Percentiles rank a stretch among this genome's conserved stretches.
Conservation (phyloP, 2,329 filamentous ascomycete species). For the Venturiaceae sp. region DNA sequence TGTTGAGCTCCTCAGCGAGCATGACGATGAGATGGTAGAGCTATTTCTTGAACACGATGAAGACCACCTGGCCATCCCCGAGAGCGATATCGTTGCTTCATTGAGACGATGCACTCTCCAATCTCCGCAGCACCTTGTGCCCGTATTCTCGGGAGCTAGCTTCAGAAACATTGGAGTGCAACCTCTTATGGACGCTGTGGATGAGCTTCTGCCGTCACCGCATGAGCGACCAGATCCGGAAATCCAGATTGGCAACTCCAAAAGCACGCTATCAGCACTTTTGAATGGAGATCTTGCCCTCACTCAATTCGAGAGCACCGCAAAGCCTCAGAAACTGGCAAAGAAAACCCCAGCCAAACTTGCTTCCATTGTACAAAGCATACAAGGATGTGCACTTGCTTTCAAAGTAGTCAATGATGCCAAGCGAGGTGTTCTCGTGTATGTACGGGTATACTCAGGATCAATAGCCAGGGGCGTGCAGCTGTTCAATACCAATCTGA, state of each 20-base stretch:
- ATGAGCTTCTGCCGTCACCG: conserved; percentile 79
- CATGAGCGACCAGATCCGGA: conserved; percentile 70
- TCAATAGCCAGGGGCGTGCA: conserved; percentile 61
- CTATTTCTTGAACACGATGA: conserved; percentile 70
- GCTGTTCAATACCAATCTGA: conserved; percentile 81
- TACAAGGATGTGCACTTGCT: conserved; percentile 59
- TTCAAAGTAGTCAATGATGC: conserved; percentile 94
- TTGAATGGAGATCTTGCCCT: conserved; percentile 25
- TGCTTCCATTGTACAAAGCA: conserved; percentile 31
- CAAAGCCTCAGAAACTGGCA: conserved; percentile 8
- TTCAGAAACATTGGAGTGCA: conserved; percentile 92
- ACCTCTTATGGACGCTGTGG: conserved; percentile 77
- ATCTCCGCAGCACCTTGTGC: conserved; percentile 64
- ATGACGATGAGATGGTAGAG: conserved; percentile 80
- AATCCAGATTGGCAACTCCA: conserved; percentile 54
- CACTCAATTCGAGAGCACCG: conserved; percentile 8
- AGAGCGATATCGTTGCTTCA: conserved; percentile 58
- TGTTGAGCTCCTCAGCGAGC: conserved; percentile 75
- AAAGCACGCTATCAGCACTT: conserved; percentile 42
- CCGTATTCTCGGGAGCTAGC: conserved; percentile 84
- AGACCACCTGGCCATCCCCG: conserved; percentile 58
- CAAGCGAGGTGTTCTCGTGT: conserved; percentile 78
- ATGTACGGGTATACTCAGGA: conserved; percentile 86
- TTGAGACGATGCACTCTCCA: conserved; percentile 62
- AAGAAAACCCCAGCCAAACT: conserved; percentile 8